Percentiles rank a stretch among this genome's conserved stretches.
Evolutionary conservation across 257 asterid species (phyloP).

Genomic region (Fraxinus americana): DNA sequence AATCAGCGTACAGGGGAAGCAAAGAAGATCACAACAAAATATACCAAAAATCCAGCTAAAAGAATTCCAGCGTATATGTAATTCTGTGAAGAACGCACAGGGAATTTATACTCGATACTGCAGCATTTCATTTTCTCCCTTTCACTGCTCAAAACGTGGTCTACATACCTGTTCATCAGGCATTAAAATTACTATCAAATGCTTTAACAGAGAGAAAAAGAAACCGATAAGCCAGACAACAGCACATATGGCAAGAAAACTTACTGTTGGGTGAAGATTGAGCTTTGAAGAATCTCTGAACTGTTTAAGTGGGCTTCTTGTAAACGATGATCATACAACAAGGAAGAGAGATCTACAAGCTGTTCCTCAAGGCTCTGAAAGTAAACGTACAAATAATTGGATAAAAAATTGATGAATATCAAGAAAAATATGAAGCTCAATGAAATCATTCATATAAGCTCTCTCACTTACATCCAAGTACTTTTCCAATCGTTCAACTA

Average conservation of each 20-base stretch:
- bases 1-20: conserved; percentile 78
- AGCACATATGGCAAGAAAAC: conserved; percentile 28
- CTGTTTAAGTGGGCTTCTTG: conserved; percentile 85
- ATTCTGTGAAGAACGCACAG: conserved; percentile 70
- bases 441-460: not conserved
- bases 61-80: conserved; percentile 90
- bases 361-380: conserved; percentile 90
- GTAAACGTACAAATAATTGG: not conserved
- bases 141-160: conserved; percentile 71
- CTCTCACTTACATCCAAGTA: conserved; percentile 72
- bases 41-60: conserved; percentile 85
- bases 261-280: conserved; percentile 92
- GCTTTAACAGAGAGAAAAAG: not conserved
- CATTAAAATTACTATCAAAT: not conserved
- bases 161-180: conserved; percentile 68
- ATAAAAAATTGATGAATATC: not conserved
- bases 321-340: conserved; percentile 78
- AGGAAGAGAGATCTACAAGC: conserved; percentile 86
- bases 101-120: conserved; percentile 71
- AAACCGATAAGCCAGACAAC: not conserved
- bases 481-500: conserved; percentile 85
- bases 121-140: conserved; percentile 96
- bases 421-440: not conserved
- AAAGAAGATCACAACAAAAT: conserved; percentile 83
- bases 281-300: conserved; percentile 85